Percentiles rank a stretch among this genome's conserved stretches.
Evolutionary conservation across 1,284 basidiomycete genomes (phyloP).

Genomic region (Cryptococcus depauperatus): DNA sequence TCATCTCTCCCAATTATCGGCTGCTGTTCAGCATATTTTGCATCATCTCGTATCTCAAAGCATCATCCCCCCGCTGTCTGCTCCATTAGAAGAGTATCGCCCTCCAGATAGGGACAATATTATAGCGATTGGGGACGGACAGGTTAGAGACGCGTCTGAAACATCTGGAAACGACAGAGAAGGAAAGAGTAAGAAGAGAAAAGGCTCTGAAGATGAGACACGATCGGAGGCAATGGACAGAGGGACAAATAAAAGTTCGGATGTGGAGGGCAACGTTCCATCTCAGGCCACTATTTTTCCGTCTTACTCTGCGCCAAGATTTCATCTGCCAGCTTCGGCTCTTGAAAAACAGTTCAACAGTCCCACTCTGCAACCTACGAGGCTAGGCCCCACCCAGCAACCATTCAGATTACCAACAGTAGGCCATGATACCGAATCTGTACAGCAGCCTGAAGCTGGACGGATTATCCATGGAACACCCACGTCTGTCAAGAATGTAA

Average conservation of each 20-base stretch:
- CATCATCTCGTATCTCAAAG: constrained; percentile 23
- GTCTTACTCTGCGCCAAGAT: not conserved
- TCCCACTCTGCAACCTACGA: not conserved
- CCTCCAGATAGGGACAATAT: constrained; percentile 28
- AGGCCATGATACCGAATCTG: not conserved
- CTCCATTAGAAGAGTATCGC: constrained; percentile 18
- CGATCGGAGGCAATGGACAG: not conserved
- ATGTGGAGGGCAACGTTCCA: not conserved
- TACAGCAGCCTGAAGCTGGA: not conserved
- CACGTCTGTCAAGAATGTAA: not conserved
- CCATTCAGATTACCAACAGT: not conserved
- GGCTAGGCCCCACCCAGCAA: not conserved
- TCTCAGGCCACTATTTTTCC: not conserved
- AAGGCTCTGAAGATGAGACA: not conserved
- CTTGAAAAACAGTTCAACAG: not conserved
- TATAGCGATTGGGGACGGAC: not conserved
- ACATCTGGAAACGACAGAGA: constrained; percentile 4
- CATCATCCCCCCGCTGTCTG: constrained; percentile 23
- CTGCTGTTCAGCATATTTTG: constrained; percentile 32
- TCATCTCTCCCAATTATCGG: constrained; percentile 27
- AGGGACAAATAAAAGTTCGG: not conserved
- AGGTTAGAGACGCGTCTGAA: constrained; percentile 20
- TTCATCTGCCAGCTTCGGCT: not conserved
- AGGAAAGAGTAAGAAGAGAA: constrained; percentile 7
- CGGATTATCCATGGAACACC: not conserved